These are phyloP conservation scores for Solanum bulbocastanum DNA, from an alignment of 257 asterid species.

Conservation along the genomic window DNA sequence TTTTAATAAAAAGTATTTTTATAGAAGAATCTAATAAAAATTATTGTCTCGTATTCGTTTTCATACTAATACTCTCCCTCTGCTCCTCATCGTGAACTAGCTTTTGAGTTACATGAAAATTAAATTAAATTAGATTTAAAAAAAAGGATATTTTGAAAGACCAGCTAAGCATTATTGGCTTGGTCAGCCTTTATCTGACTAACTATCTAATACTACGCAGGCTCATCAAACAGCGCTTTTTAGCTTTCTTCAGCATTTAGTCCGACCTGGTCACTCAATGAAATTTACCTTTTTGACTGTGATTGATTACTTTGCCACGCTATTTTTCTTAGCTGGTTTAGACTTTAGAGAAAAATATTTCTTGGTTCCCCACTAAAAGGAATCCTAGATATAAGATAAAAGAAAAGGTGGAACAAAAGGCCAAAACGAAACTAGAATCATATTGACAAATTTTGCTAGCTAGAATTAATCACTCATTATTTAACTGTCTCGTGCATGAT, in stretches of 20 bases:
- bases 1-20: background rate
- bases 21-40: background rate
- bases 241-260: too few relatives aligned
- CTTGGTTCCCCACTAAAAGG: background rate
- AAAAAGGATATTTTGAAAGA: background rate
- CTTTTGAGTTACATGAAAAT: background rate
- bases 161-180: too few relatives aligned
- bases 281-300: slow-evolving; percentile 11
- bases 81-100: background rate
- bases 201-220: too few relatives aligned
- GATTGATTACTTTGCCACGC: slow-evolving; percentile 25
- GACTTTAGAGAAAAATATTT: slow-evolving; percentile 40
- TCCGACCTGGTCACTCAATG: slow-evolving; percentile 4
- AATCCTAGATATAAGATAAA: background rate
- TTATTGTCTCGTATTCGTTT: background rate
- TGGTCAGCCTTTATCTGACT: too few relatives aligned
- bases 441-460: slow-evolving; percentile 37
- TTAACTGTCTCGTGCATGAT: background rate
- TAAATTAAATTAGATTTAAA: background rate
- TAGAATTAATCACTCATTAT: background rate
- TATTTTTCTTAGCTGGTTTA: slow-evolving; percentile 35
- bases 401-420: slow-evolving; percentile 15
- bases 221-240: too few relatives aligned
- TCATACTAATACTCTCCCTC: too few relatives aligned
- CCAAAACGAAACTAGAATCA: slow-evolving; percentile 25